phyloP scores from a whole-genome alignment of 176 grass and related monocot genomes.

The Eleusine coracana region DNA sequence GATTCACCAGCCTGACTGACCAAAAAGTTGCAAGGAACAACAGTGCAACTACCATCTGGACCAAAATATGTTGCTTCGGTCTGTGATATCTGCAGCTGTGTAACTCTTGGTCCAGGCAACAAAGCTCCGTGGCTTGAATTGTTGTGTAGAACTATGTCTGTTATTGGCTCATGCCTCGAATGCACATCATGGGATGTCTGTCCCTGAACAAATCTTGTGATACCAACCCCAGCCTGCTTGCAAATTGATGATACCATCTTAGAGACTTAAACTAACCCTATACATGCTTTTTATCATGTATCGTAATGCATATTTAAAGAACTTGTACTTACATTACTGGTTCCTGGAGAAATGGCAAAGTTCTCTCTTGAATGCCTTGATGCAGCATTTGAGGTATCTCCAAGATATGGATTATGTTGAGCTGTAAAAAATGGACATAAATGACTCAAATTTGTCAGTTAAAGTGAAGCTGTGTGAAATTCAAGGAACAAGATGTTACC shows the following conservation, averaged over 20 bases:
- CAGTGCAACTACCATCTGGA: neutral
- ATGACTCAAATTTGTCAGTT: conserved; percentile 7
- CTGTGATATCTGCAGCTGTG: conserved; percentile 32
- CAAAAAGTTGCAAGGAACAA: conserved; percentile 30
- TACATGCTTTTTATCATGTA: neutral
- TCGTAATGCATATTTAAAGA: neutral
- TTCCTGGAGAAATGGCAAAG: conserved; percentile 10
- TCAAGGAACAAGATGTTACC: conserved; percentile 36
- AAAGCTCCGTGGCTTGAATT: conserved; percentile 24
- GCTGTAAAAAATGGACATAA: conserved; percentile 21
- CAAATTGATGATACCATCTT: conserved; percentile 34
- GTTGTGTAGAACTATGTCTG: conserved; percentile 17
- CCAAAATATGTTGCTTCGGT: conserved; percentile 24
- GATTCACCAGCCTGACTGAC: conserved; percentile 18
- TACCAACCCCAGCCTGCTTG: conserved; percentile 36
- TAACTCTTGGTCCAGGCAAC: conserved; percentile 38
- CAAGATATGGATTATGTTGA: conserved; percentile 20
- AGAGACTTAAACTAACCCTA: neutral
- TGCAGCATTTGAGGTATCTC: neutral
- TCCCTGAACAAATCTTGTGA: conserved; percentile 29
- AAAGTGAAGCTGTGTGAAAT: conserved; percentile 6
- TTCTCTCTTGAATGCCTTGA: conserved; percentile 20
- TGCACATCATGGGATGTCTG: conserved; percentile 32
- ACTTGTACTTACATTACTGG: conserved; percentile 41
- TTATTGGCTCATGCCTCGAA: conserved; percentile 18